These are phyloP conservation scores for Cladosporium colombiae DNA, from an alignment of 2,329 filamentous ascomycete species.

Conservation along the genomic window DNA sequence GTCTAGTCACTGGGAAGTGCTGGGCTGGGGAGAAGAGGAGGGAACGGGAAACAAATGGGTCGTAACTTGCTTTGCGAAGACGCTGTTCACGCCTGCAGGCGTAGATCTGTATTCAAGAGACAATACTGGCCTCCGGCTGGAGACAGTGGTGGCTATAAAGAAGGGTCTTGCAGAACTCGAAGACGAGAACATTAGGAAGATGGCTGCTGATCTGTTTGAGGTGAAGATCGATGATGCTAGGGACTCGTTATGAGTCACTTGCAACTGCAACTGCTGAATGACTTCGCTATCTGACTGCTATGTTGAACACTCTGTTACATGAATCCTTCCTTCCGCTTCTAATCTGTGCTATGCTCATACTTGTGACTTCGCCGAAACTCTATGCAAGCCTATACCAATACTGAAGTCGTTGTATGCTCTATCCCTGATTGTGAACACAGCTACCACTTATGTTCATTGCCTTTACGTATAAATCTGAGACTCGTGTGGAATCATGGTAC, in stretches of 20 bases:
- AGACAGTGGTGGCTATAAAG: constrained; percentile 59
- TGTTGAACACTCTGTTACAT: too few species aligned
- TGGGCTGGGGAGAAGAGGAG: constrained; percentile 68
- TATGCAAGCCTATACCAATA: too few species aligned
- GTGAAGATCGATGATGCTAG: constrained; percentile 40
- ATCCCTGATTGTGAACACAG: too few species aligned
- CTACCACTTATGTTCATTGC: too few species aligned
- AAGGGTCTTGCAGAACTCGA: constrained; percentile 55
- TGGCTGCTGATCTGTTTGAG: constrained; percentile 54
- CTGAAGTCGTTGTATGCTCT: too few species aligned
- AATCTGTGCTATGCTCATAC: too few species aligned
- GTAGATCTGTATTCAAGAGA: constrained; percentile 74
- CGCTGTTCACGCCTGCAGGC: constrained; percentile 78
- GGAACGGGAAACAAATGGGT: constrained; percentile 58
- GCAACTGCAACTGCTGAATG: background rate
- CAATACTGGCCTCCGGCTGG: constrained; percentile 59
- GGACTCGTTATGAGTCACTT: background rate
- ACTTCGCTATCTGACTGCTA: background rate
- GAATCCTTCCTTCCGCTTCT: too few species aligned
- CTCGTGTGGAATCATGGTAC: too few species aligned
- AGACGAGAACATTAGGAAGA: constrained; percentile 53
- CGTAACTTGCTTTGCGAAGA: constrained; percentile 83
- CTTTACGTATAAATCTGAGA: too few species aligned
- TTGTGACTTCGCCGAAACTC: too few species aligned
- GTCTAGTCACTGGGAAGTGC: constrained; percentile 75